phyloP scores from a whole-genome alignment of 495 filamentous ascomycete genomes.

The Aspergillus bertholletiae region DNA sequence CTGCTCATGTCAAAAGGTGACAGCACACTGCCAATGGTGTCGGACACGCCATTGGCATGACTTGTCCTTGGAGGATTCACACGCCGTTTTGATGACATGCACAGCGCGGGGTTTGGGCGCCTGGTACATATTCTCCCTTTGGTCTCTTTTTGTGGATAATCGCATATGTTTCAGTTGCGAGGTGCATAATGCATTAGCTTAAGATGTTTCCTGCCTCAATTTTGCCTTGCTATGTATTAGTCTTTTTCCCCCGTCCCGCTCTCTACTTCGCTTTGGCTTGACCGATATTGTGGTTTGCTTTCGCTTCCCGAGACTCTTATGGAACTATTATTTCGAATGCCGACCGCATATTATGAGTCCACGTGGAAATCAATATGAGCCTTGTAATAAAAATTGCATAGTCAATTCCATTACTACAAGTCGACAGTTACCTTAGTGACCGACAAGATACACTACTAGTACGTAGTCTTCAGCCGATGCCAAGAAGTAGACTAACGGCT shows the following conservation, averaged over 20 bases:
- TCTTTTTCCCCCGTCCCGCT: not conserved
- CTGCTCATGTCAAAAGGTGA: slow-evolving; percentile 2
- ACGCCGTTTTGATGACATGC: slow-evolving; percentile 34
- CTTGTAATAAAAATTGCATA: not conserved
- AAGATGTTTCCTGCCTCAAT: not conserved
- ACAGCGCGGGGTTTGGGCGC: slow-evolving; percentile 47
- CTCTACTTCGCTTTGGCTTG: not conserved
- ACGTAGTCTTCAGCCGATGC: not conserved
- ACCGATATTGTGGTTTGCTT: not conserved
- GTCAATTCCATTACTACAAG: not conserved
- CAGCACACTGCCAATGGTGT: not conserved
- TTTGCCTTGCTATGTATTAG: not conserved
- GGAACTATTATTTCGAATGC: no score
- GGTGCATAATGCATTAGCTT: slow-evolving; percentile 10
- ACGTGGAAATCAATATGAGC: no score
- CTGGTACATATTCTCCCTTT: slow-evolving; percentile 24
- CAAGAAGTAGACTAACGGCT: slow-evolving; percentile 17
- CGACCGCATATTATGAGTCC: no score
- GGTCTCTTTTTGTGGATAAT: slow-evolving; percentile 20
- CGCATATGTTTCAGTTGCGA: slow-evolving; percentile 14
- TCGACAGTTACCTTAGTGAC: not conserved
- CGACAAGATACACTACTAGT: no score
- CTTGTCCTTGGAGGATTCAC: slow-evolving; percentile 5
- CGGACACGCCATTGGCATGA: slow-evolving; percentile 2
- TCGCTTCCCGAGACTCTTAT: no score